Percentiles rank a stretch among this genome's conserved stretches.
Conservation (phyloP, 257 asterid genomes). For the Voacanga thouarsii region DNA sequence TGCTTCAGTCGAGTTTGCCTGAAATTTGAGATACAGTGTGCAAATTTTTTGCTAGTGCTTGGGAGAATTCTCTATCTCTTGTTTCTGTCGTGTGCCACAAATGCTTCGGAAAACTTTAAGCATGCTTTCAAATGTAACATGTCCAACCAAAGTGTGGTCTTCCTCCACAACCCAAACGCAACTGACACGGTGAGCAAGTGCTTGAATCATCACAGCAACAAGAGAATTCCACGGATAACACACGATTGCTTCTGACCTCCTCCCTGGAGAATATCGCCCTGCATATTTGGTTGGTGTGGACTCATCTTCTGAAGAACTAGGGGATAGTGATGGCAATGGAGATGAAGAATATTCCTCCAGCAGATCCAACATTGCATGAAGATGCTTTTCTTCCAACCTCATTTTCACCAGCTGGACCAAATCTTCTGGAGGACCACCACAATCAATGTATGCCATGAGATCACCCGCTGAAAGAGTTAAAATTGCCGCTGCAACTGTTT, state of each 20-base stretch:
- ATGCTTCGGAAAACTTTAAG: constrained; percentile 48
- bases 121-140: constrained; percentile 60
- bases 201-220: constrained; percentile 82
- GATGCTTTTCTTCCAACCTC: constrained; percentile 54
- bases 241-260: constrained; percentile 64
- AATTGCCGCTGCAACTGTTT: constrained; percentile 62
- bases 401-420: constrained; percentile 52
- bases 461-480: constrained; percentile 65
- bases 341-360: constrained; percentile 47
- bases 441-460: constrained; percentile 68
- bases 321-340: constrained; percentile 30
- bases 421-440: constrained; percentile 65
- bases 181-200: constrained; percentile 63
- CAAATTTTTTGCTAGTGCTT: constrained; percentile 12
- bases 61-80: constrained; percentile 19
- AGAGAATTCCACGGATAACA: constrained; percentile 69
- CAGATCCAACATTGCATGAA: constrained; percentile 50
- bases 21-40: not conserved
- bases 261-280: constrained; percentile 36
- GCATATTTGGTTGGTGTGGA: constrained; percentile 25
- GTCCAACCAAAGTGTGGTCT: constrained; percentile 56
- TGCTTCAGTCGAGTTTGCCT: not conserved
- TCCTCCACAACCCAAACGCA: constrained; percentile 77
- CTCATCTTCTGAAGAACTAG: constrained; percentile 76
- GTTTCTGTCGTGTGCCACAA: constrained; percentile 21